Percentiles rank a stretch among this genome's conserved stretches.
Conservation (phyloP, 2,329 filamentous ascomycete species). For the Akanthomyces lecanii region DNA sequence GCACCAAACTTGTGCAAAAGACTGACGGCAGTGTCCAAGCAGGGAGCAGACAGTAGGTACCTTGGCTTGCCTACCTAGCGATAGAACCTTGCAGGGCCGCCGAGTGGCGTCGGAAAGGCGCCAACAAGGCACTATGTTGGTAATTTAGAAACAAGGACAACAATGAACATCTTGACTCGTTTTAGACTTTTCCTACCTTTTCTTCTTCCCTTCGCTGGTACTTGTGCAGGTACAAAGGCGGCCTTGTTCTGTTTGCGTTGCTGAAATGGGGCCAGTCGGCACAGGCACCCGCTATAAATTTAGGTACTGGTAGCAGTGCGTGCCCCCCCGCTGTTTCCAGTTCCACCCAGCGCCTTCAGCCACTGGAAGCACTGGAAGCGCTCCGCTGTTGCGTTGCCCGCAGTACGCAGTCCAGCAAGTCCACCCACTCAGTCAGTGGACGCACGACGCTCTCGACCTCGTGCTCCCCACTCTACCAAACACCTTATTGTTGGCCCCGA, state of each 20-base stretch:
- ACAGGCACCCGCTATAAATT: conserved; percentile 1
- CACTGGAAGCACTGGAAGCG: neutral
- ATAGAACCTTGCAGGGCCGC: neutral
- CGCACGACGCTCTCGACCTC: neutral
- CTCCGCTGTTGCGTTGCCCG: neutral
- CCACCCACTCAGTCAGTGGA: neutral
- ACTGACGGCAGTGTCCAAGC: too few species aligned
- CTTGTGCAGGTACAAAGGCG: neutral
- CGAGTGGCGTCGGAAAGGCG: neutral
- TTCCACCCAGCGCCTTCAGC: neutral
- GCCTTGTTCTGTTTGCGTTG: neutral
- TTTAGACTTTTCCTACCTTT: neutral
- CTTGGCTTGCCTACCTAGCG: neutral
- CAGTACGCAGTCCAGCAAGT: neutral
- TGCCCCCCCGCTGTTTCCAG: neutral
- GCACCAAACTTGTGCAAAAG: too few species aligned
- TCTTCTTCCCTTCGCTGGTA: too few species aligned
- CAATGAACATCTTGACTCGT: neutral
- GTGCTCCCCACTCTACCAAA: neutral
- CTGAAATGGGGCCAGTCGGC: neutral
- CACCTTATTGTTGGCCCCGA: neutral
- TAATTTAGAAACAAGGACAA: neutral
- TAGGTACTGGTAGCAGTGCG: neutral
- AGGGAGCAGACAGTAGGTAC: too few species aligned
- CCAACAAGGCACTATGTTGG: too few species aligned